Percentiles rank a stretch among this genome's conserved stretches.
These are phyloP conservation scores for Parachlorella kessleri DNA, from an alignment of 139 green algal genomes.

Conservation along the genomic window DNA sequence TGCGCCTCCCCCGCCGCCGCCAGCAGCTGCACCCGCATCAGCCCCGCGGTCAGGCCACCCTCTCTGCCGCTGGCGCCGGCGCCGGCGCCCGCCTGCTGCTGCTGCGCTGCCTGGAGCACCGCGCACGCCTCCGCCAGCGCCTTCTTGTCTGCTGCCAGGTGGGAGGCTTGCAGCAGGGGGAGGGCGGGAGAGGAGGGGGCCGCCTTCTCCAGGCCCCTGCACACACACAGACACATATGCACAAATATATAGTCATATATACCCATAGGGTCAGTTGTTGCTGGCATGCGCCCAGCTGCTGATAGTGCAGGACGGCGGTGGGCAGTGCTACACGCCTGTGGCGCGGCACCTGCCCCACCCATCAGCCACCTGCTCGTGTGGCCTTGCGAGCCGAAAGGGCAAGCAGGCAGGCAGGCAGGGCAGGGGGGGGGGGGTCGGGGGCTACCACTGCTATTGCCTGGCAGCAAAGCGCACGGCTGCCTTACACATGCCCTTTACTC, in stretches of 20 bases:
- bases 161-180: conserved; percentile 64
- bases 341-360: too few relatives aligned
- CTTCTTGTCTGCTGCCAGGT: conserved; percentile 56
- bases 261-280: too few relatives aligned
- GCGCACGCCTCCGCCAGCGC: conserved; percentile 59
- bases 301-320: too few relatives aligned
- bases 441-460: too few relatives aligned
- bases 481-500: too few relatives aligned
- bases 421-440: too few relatives aligned
- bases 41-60: conserved; percentile 17
- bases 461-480: too few relatives aligned
- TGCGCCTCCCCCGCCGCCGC: conserved; percentile 40
- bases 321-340: too few relatives aligned
- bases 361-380: neutral
- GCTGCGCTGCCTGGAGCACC: conserved; percentile 47
- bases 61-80: neutral
- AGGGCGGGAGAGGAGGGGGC: neutral
- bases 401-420: too few relatives aligned
- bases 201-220: conserved; percentile 19
- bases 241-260: too few relatives aligned
- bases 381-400: neutral
- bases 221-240: neutral
- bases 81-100: neutral
- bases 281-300: too few relatives aligned
- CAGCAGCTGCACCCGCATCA: conserved; percentile 73